A percentile compares a stretch with the other conserved stretches of the same genome.
Conservation (phyloP, 2,329 filamentous ascomycete species). For the Fusarium nelsonii region DNA sequence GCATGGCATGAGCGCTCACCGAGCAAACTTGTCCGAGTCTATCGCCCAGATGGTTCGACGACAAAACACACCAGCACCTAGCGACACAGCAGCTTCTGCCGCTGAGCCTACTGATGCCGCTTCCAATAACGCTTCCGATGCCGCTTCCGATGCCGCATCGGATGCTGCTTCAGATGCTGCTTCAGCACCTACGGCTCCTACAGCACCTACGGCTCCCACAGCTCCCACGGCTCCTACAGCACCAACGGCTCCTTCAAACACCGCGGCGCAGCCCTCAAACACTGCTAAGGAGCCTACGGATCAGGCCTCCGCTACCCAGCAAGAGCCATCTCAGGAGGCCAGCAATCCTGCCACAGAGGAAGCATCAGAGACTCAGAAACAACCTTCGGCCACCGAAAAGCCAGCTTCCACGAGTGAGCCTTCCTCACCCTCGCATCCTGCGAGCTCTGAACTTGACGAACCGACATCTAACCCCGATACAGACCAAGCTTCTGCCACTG, state of each 20-base stretch:
- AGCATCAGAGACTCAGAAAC: slow-evolving; percentile 18
- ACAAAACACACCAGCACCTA: slow-evolving; percentile 56
- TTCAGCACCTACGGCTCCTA: slow-evolving; percentile 18
- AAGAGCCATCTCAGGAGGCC: slow-evolving; percentile 21
- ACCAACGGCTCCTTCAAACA: slow-evolving; percentile 22
- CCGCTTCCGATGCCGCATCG: slow-evolving; percentile 14
- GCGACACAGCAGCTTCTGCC: slow-evolving; percentile 19
- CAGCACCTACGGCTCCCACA: slow-evolving; percentile 3
- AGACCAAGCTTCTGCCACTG: slow-evolving; percentile 36
- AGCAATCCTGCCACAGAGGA: slow-evolving; percentile 24
- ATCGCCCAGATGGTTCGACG: slow-evolving; percentile 75
- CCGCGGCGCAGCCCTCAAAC: slow-evolving; percentile 12
- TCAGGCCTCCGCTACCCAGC: slow-evolving; percentile 28
- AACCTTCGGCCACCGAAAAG: slow-evolving; percentile 28
- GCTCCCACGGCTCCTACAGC: slow-evolving; percentile 14
- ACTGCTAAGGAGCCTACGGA: slow-evolving; percentile 34
- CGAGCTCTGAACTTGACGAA: slow-evolving; percentile 40
- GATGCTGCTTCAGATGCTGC: background rate
- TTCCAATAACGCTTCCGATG: slow-evolving; percentile 11
- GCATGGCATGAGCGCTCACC: slow-evolving; percentile 42
- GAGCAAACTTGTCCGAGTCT: slow-evolving; percentile 49
- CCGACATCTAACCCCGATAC: slow-evolving; percentile 44
- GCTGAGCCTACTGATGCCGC: slow-evolving; percentile 13
- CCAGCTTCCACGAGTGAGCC: slow-evolving; percentile 43
- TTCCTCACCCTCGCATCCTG: slow-evolving; percentile 34